Conservation (phyloP, 805 yeast genomes). For the Saccharomycopsis sp. region DNA sequence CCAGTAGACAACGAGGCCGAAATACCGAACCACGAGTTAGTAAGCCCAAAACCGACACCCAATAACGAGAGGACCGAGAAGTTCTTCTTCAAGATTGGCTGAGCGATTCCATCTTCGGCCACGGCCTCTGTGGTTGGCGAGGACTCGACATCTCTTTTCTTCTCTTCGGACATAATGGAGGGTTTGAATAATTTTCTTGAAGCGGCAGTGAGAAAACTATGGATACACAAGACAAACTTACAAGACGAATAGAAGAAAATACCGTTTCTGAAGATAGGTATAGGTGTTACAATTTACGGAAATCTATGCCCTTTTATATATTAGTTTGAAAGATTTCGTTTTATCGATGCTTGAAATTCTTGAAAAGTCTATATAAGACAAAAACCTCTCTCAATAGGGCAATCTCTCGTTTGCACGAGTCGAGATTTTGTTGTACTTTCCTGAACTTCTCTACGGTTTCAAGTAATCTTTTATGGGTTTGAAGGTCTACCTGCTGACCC, state of each 20-base stretch:
- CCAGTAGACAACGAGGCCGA: constrained; percentile 51
- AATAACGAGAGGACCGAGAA: constrained; percentile 42
- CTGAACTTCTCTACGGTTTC: not conserved
- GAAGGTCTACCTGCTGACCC: not conserved
- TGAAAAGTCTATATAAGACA: not conserved
- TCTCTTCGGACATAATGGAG: not conserved
- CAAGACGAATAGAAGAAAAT: not conserved
- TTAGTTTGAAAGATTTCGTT: not conserved
- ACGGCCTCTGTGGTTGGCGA: constrained; percentile 30
- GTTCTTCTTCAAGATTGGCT: constrained; percentile 31
- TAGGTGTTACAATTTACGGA: not conserved
- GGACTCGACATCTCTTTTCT: not conserved
- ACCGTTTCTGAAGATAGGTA: not conserved
- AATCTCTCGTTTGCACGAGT: not conserved
- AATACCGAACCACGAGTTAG: constrained; percentile 58
- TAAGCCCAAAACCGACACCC: constrained; percentile 55
- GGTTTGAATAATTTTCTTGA: too few species aligned
- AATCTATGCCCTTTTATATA: not conserved
- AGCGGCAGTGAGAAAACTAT: too few species aligned
- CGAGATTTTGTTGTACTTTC: not conserved
- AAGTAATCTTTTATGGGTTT: not conserved
- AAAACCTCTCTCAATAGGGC: not conserved
- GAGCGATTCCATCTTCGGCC: constrained; percentile 9
- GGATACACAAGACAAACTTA: too few species aligned
- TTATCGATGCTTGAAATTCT: not conserved